Base-by-base conservation (phyloP, 805 yeast genomes). In the Nakazawaea wickerhamii region DNA sequence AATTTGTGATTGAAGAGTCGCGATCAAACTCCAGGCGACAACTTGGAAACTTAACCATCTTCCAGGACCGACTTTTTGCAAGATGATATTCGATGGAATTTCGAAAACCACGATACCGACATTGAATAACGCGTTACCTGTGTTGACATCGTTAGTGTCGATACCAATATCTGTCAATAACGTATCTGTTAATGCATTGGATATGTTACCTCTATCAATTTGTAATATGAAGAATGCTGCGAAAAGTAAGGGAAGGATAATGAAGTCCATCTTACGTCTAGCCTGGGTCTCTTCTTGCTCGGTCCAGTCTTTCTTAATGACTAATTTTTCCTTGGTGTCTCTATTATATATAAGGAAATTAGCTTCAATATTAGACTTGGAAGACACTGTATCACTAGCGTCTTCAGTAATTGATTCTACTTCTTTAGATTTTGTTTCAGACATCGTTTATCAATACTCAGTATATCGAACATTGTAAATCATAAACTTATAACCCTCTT, bases 1-100 rank as follows among this genome's bases (percentile, higher is more conserved):
- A 42, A 80, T 58, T 13, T 63, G 64, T 31, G 70, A 71, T 55
- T 81, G 86, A 32, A 61, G 57, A 30, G 74, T 60, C 4, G 82
- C 74, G 13, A 80, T 79, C 8, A 72, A 45, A 39, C 77, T 68
- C 87, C 87, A 81, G 1, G 67, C 48, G 19, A 64, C 50, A 56
- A 81, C 68, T 52, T 80, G 84, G 36, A 67, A 58, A 3, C 85
- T 85, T 45, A 80, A 72, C 74, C 81, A 78, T 26, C 65, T 52
- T 53, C 79, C 86, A 4, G 83, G 75, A 10, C 87, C 88, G 26
- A 81, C 40, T 41, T 65, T 68, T 56, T 81, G 81, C n/a, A 83
- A 74, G 23, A 81, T 63, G 47, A 81, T 61, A 52, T 81, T 85
- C 2, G 84, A 78, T 1, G 87, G 87, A 11, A 81, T 56, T 55